Evolutionary conservation across 805 yeast genomes (phyloP).

Genomic region (Schwanniomyces vanrijiae): DNA sequence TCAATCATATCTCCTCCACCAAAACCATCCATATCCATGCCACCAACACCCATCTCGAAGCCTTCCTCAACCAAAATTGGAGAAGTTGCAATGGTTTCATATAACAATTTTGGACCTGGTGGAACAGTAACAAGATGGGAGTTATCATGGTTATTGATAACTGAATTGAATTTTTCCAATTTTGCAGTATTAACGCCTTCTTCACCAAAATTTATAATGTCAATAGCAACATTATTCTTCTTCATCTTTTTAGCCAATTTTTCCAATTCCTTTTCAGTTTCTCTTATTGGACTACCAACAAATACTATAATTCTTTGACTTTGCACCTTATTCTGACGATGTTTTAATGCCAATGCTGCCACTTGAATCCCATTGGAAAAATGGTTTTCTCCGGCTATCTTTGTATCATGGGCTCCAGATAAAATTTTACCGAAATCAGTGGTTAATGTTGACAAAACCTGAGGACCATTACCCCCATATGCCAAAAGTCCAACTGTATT

Average conservation of each 20-base stretch:
- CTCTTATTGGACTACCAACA: conserved; percentile 82
- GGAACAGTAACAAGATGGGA: conserved; percentile 84
- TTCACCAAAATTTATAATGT: conserved; percentile 90
- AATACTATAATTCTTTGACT: conserved; percentile 87
- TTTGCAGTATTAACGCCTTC: conserved; percentile 72
- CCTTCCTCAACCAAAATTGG: conserved; percentile 72
- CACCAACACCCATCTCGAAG: conserved; percentile 47
- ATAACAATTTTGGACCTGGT: conserved; percentile 82
- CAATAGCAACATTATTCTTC: conserved; percentile 88
- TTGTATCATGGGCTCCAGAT: conserved; percentile 78
- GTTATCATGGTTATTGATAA: conserved; percentile 73
- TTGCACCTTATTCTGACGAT: conserved; percentile 92
- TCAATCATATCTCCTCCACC: conserved; percentile 52
- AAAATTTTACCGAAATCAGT: conserved; percentile 83
- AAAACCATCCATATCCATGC: conserved; percentile 45
- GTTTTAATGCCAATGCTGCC: conserved; percentile 87
- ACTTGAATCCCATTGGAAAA: conserved; percentile 86
- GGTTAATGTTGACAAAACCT: conserved; percentile 86
- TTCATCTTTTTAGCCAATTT: conserved; percentile 89
- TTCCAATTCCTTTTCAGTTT: conserved; percentile 68
- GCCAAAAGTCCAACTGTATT: conserved; percentile 90
- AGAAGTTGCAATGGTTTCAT: conserved; percentile 77
- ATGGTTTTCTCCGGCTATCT: conserved; percentile 65
- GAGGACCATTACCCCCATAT: conserved; percentile 80
- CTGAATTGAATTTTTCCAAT: conserved; percentile 73